These are phyloP conservation scores for Pinus taeda DNA, from an alignment of 75 land plant genomes.

Conservation along the genomic window DNA sequence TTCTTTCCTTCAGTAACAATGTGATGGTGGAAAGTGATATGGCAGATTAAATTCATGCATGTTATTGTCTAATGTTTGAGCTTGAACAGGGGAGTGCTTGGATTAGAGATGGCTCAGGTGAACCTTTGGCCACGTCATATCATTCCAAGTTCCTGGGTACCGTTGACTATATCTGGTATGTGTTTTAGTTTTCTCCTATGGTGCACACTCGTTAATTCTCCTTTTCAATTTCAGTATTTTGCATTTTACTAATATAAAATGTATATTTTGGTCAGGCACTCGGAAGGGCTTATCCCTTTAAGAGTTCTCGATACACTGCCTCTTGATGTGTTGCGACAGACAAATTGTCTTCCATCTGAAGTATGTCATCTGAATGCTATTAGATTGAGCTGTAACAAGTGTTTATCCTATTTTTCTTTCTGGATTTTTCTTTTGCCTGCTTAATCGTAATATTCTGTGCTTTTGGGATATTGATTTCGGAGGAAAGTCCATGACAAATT, in stretches of 20 bases:
- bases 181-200: constrained; percentile 22
- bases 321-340: constrained; percentile 18
- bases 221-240: background rate
- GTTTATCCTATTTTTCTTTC: background rate
- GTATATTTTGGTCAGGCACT: constrained; percentile 38
- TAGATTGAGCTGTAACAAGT: background rate
- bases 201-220: constrained; percentile 9
- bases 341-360: constrained; percentile 48
- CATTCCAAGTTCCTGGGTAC: constrained; percentile 84
- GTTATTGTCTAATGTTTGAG: constrained; percentile 8
- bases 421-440: background rate
- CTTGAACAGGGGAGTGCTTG: constrained; percentile 38
- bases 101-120: constrained; percentile 52
- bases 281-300: constrained; percentile 36
- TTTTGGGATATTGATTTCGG: background rate
- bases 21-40: background rate
- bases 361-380: constrained; percentile 17
- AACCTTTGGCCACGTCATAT: constrained; percentile 73
- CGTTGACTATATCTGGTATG: constrained; percentile 72
- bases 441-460: background rate
- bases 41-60: background rate
- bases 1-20: background rate
- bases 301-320: constrained; percentile 60
- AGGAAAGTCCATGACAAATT: too few relatives aligned
- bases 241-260: background rate